Evolutionary conservation across 371 early-diverging fungal genomes (phyloP).

Genomic region (Mucor circinelloides): DNA sequence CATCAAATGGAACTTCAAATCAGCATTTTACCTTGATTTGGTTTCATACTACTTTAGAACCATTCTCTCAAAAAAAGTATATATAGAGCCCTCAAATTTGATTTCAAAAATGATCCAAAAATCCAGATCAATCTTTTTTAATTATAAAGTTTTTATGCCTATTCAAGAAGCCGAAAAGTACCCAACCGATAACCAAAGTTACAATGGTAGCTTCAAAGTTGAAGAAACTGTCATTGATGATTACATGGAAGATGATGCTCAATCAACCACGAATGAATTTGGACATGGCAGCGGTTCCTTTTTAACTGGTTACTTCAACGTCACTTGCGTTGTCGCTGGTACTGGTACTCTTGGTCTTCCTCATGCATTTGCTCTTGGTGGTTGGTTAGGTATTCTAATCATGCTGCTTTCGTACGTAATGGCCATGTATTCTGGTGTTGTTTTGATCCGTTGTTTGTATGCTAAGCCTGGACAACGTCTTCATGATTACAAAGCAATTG

Average conservation of each 20-base stretch:
- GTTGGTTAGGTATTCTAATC: constrained; percentile 70
- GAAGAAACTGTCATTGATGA: constrained; percentile 22
- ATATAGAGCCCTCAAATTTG: background rate
- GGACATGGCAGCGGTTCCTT: constrained; percentile 36
- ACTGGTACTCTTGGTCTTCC: constrained; percentile 83
- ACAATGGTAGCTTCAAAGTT: constrained; percentile 22
- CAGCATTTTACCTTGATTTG: background rate
- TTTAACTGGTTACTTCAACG: constrained; percentile 59
- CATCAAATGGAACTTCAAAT: background rate
- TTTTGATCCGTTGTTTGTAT: constrained; percentile 38
- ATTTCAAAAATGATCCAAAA: background rate
- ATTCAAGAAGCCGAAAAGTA: constrained; percentile 2
- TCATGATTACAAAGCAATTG: constrained; percentile 59
- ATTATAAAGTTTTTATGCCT: background rate
- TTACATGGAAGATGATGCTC: constrained; percentile 25
- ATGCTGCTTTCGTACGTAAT: constrained; percentile 31
- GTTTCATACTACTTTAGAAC: background rate
- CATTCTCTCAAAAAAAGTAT: background rate
- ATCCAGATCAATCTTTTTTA: background rate
- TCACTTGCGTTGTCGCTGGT: constrained; percentile 80
- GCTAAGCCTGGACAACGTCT: constrained; percentile 51
- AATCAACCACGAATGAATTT: constrained; percentile 24
- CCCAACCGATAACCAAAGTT: background rate
- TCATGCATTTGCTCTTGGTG: constrained; percentile 55
- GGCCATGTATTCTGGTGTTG: constrained; percentile 38